Evolutionary conservation across 495 filamentous ascomycete species (phyloP).

Genomic region (Penicillium steckii): DNA sequence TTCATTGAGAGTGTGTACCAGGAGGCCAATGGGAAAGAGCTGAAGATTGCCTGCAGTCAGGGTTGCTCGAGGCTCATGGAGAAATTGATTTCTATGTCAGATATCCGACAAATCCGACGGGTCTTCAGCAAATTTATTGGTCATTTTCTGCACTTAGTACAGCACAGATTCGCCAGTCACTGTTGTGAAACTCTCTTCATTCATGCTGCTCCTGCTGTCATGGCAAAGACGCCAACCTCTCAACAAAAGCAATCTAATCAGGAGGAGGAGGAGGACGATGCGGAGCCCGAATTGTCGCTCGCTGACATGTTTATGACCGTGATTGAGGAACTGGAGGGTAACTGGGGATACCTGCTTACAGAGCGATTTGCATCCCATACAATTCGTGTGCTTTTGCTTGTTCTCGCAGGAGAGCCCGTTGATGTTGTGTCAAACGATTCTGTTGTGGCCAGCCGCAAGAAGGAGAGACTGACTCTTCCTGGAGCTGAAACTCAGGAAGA

Average conservation of each 20-base stretch:
- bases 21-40: conserved; percentile 86
- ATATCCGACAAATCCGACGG: conserved; percentile 74
- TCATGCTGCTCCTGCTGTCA: conserved; percentile 73
- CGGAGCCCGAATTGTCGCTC: conserved; percentile 57
- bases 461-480: conserved; percentile 68
- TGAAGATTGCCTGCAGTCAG: conserved; percentile 94
- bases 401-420: conserved; percentile 80
- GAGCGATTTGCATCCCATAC: conserved; percentile 91
- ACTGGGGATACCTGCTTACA: conserved; percentile 79
- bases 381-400: conserved; percentile 76
- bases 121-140: conserved; percentile 80
- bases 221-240: conserved; percentile 53
- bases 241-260: conserved; percentile 35
- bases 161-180: conserved; percentile 94
- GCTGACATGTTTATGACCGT: conserved; percentile 81
- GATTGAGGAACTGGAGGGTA: conserved; percentile 78
- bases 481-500: conserved; percentile 38
- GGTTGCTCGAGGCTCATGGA: conserved; percentile 93
- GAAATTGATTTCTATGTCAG: conserved; percentile 79
- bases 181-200: conserved; percentile 94
- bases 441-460: conserved; percentile 81
- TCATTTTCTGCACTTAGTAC: conserved; percentile 86
- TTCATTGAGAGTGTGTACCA: conserved; percentile 84
- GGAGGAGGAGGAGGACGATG: conserved; percentile 28
- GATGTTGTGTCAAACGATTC: conserved; percentile 61